phyloP scores from a whole-genome alignment of 768 basidiomycete species.

The Dioszegia hungarica region DNA sequence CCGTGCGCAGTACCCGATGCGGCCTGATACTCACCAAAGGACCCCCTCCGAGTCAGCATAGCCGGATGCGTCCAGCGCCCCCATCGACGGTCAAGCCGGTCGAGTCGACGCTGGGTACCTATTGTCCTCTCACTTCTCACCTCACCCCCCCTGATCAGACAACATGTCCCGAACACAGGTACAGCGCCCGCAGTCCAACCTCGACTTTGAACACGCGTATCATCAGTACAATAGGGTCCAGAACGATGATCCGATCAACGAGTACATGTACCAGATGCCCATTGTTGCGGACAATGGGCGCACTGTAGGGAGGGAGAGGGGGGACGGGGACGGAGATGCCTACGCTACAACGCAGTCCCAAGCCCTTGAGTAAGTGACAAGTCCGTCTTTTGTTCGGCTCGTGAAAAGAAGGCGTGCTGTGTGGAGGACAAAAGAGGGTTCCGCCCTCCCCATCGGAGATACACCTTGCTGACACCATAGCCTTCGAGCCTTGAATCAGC shows the following conservation, averaged over 20 bases:
- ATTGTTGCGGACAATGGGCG: background rate
- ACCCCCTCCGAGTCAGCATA: background rate
- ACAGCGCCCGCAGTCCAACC: background rate
- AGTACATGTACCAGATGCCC: constrained; percentile 37
- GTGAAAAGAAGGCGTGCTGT: background rate
- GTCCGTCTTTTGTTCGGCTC: background rate
- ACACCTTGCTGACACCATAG: constrained; percentile 1
- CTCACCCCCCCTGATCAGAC: background rate
- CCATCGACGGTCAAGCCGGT: too few relatives aligned
- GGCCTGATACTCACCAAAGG: too few relatives aligned
- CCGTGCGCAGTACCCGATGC: too few relatives aligned
- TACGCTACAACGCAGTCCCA: constrained; percentile 4
- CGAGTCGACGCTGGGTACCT: too few relatives aligned
- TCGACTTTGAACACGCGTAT: constrained; percentile 8
- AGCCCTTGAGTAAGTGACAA: constrained; percentile 34
- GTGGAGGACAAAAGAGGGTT: background rate
- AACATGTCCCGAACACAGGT: background rate
- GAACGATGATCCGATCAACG: constrained; percentile 34
- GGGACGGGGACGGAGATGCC: constrained; percentile 1
- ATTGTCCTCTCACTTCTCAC: background rate
- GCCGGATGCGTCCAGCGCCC: too few relatives aligned
- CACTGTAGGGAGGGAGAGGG: background rate
- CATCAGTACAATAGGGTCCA: constrained; percentile 10
- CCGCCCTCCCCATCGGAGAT: background rate
- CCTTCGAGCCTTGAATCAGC: constrained; percentile 5